Evolutionary conservation across 1,139 yeast genomes (phyloP).

Genomic region (Pichiaceae sp.): DNA sequence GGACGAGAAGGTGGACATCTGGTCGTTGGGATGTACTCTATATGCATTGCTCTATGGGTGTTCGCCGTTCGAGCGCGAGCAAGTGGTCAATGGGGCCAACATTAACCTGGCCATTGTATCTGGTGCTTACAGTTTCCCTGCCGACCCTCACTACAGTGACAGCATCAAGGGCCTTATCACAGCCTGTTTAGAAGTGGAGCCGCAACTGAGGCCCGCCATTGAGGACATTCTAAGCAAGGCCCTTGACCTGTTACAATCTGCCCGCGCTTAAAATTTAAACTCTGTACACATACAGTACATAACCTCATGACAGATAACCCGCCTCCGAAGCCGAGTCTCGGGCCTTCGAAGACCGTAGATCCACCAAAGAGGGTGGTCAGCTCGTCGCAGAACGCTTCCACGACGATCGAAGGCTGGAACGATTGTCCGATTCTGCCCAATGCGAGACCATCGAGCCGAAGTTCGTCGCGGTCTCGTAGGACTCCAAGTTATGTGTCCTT

Average conservation of each 20-base stretch:
- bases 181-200: slow-evolving; percentile 54
- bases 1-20: slow-evolving; percentile 72
- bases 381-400: slow-evolving; percentile 9
- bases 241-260: no score
- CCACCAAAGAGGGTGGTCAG: not conserved
- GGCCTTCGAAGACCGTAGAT: no score
- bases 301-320: no score
- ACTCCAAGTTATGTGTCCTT: slow-evolving; percentile 2
- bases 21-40: slow-evolving; percentile 84
- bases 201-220: slow-evolving; percentile 51
- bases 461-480: not conserved
- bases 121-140: slow-evolving; percentile 64
- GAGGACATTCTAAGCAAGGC: slow-evolving; percentile 48
- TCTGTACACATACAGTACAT: not conserved
- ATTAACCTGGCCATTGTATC: slow-evolving; percentile 67
- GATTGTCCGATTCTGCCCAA: slow-evolving; percentile 12
- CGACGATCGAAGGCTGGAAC: slow-evolving; percentile 15
- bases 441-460: not conserved
- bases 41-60: slow-evolving; percentile 70
- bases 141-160: slow-evolving; percentile 41
- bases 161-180: slow-evolving; percentile 47
- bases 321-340: no score
- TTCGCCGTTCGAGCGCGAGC: slow-evolving; percentile 85
- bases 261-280: slow-evolving; percentile 12
- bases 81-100: slow-evolving; percentile 75